Percentiles rank a stretch among this genome's conserved stretches.
phyloP scores from a whole-genome alignment of 768 basidiomycete genomes.

The Lactarius sp. region DNA sequence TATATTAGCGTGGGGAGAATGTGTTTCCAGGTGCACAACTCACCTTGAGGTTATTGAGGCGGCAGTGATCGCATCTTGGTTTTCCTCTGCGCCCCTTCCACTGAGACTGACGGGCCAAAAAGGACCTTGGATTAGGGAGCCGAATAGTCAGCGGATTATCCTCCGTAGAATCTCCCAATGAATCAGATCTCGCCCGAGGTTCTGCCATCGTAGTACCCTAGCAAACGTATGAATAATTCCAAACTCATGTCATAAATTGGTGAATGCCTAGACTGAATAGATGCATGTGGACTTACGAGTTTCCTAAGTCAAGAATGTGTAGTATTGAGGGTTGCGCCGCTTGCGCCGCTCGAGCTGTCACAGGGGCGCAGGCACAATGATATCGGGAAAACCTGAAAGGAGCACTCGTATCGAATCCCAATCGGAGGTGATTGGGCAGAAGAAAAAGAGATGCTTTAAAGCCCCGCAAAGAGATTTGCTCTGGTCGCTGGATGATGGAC shows the following conservation, averaged over 20 bases:
- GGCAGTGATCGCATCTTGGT: conserved; percentile 70
- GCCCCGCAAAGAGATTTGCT: conserved; percentile 10
- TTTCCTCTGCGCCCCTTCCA: conserved; percentile 75
- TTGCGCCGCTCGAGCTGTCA: conserved; percentile 12
- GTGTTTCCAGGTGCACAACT: conserved; percentile 28
- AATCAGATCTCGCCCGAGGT: conserved; percentile 31
- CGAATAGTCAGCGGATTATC: conserved; percentile 50
- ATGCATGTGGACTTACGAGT: conserved; percentile 6
- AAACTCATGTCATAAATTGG: neutral
- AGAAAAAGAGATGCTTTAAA: neutral
- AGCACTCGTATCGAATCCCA: conserved; percentile 11
- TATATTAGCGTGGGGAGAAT: conserved; percentile 19
- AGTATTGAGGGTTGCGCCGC: neutral
- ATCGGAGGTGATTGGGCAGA: conserved; percentile 15
- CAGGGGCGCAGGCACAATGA: conserved; percentile 5
- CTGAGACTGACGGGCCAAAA: conserved; percentile 63
- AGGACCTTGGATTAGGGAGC: conserved; percentile 63
- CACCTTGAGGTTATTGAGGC: conserved; percentile 66
- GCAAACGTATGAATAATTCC: conserved; percentile 6
- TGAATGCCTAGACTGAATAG: neutral
- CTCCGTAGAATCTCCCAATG: conserved; percentile 33
- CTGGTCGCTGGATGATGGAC: conserved; percentile 18
- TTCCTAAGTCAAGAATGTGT: conserved; percentile 8
- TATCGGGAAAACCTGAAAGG: conserved; percentile 9
- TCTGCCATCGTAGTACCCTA: conserved; percentile 18